Conservation (phyloP, 1,284 basidiomycete genomes). For the Gymnopus androsaceus region DNA sequence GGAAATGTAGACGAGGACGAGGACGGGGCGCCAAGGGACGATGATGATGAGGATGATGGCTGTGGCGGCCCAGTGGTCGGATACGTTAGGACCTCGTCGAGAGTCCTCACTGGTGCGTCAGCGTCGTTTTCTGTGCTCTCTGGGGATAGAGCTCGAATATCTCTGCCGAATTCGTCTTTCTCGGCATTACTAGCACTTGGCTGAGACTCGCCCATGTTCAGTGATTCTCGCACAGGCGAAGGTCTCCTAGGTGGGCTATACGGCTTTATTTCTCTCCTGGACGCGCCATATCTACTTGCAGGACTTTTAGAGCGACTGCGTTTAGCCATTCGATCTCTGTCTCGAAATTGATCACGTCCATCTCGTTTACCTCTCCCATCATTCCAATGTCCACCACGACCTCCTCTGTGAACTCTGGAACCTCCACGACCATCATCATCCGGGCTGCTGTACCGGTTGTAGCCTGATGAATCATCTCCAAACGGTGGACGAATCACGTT, state of each 20-base stretch:
- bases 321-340: constrained; percentile 46
- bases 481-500: constrained; percentile 28
- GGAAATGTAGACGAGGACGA: not conserved
- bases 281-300: constrained; percentile 48
- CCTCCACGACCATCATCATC: constrained; percentile 33
- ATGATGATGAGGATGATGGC: not conserved
- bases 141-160: constrained; percentile 60
- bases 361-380: constrained; percentile 41
- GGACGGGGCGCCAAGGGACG: not conserved
- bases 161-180: constrained; percentile 82
- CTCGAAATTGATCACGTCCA: constrained; percentile 44
- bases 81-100: not conserved
- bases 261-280: constrained; percentile 49
- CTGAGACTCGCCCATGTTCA: constrained; percentile 25
- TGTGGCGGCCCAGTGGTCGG: not conserved
- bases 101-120: not conserved
- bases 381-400: constrained; percentile 23
- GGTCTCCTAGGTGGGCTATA: constrained; percentile 59
- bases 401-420: constrained; percentile 31
- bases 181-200: constrained; percentile 34
- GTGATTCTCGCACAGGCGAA: constrained; percentile 26
- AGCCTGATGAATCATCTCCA: constrained; percentile 47
- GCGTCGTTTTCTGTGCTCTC: constrained; percentile 25
- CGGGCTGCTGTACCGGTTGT: constrained; percentile 48
- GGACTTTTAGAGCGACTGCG: constrained; percentile 75